Base-by-base conservation (phyloP, 495 filamentous ascomycete genomes). In the Aspergillus hancockii region DNA sequence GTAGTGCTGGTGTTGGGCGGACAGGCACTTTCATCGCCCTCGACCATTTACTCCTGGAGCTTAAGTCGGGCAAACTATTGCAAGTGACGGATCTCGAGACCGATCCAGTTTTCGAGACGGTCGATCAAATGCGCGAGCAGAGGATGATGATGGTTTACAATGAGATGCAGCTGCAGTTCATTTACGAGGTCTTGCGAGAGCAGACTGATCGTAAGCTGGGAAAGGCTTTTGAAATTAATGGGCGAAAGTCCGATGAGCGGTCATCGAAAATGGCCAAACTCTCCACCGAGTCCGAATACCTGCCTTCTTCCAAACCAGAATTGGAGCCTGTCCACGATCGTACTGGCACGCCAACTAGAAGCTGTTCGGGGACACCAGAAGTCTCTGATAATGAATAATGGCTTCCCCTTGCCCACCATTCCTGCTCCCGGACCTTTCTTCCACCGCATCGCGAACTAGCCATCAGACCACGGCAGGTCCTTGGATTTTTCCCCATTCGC, bases 101-200 rank as follows among this genome's bases (percentile, higher is more conserved):
- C n/a, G 87, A 89, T 62, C 81, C 81, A 0, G 80, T 90, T 14
- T 90, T 88, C 61, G 81, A 89, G 16, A 85, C 87, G 8, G 95
- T 99, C 47, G 87, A 96, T 61, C 75, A 78, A 64, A 80, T 99
- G 65, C 83, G 95, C 28, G 83, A 93, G 72, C 95, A 99, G 76
- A 81, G 95, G 38, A 90, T 91, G 83, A 90, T 88, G 70, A 99
- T 98, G 95, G 95, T 99, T 4, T 94, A 98, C 73, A 88, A 88
- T 30, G 89, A 93, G 67, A 71, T 81, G 63, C 95, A 99, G 73
- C 91, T 91, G 67, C 71, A 82, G 18, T 98, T 99, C 68, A 83
- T 99, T 45, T 98, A 99, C 74, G 85, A 91, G 64, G 91, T 96
- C 0, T 65, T 97, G 56, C 81, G 84, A 47, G 90, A 93, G 70